phyloP scores from a whole-genome alignment of 441 rosid species.

The Daphne laureola region DNA sequence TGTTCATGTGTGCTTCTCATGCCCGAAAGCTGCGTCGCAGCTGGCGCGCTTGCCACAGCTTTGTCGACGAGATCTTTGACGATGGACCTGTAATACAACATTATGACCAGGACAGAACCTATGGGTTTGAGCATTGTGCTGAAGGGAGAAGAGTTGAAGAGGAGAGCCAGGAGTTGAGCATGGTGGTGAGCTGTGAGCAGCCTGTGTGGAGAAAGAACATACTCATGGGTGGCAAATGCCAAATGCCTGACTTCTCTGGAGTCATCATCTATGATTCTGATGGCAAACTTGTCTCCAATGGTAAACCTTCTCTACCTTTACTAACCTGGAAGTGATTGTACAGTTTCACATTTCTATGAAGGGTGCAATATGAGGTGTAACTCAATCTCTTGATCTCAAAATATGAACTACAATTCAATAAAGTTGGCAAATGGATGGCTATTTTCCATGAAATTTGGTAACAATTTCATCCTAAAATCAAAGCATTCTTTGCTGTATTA shows the following conservation, averaged over 20 bases:
- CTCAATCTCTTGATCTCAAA: not conserved
- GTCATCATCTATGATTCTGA: constrained; percentile 70
- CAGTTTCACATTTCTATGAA: not conserved
- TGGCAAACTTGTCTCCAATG: constrained; percentile 45
- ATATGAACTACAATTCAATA: no score
- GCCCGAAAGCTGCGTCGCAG: constrained; percentile 39
- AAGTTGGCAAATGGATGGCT: no score
- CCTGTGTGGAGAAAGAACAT: constrained; percentile 83
- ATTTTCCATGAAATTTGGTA: no score
- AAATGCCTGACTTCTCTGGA: constrained; percentile 84
- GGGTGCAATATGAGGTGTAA: not conserved
- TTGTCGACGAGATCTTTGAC: constrained; percentile 41
- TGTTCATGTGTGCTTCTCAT: constrained; percentile 54
- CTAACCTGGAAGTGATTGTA: constrained; percentile 67
- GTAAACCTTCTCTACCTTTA: constrained; percentile 38
- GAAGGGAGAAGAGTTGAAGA: not conserved
- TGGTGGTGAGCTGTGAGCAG: constrained; percentile 31
- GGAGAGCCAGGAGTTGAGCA: constrained; percentile 9
- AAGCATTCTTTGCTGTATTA: no score
- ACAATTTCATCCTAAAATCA: no score
- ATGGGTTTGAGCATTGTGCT: constrained; percentile 5
- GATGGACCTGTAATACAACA: constrained; percentile 59
- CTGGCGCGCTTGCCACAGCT: constrained; percentile 43
- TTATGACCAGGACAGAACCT: constrained; percentile 18
- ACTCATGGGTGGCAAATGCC: constrained; percentile 88